A percentile compares a stretch with the other conserved stretches of the same genome.
phyloP scores from a whole-genome alignment of 441 rosid species.

The Brassica hybrid region DNA sequence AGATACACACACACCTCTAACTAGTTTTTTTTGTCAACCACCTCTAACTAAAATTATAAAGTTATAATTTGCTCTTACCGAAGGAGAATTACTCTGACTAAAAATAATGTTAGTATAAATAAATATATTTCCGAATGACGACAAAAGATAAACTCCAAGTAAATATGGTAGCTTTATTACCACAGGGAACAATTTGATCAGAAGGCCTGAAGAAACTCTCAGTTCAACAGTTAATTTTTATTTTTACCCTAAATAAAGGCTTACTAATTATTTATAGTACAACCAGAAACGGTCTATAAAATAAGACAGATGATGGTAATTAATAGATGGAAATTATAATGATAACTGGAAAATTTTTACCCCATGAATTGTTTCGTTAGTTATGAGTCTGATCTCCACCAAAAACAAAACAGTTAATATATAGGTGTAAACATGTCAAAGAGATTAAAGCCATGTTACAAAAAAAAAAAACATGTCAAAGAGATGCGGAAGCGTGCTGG shows the following conservation, averaged over 20 bases:
- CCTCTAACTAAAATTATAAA: background rate
- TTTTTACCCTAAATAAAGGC: background rate
- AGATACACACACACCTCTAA: background rate
- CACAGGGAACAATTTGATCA: constrained; percentile 42
- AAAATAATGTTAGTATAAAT: constrained; percentile 9
- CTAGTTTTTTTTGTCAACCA: background rate
- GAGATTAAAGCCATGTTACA: background rate
- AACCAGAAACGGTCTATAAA: constrained; percentile 11
- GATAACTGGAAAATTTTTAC: background rate
- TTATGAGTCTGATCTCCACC: background rate
- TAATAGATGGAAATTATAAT: background rate
- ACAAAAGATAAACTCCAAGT: constrained; percentile 35
- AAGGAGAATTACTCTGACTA: constrained; percentile 9
- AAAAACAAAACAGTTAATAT: background rate
- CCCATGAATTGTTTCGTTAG: constrained; percentile 10
- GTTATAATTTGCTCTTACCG: background rate
- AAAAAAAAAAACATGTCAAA: too few species aligned
- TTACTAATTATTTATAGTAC: constrained; percentile 3
- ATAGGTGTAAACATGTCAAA: background rate
- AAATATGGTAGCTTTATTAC: constrained; percentile 29
- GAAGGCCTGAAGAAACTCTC: constrained; percentile 22
- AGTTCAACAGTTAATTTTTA: constrained; percentile 20
- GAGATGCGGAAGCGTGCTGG: too few species aligned
- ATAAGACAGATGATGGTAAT: constrained; percentile 4
- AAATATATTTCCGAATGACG: constrained; percentile 18